phyloP scores from a whole-genome alignment of 2,329 filamentous ascomycete genomes.

The Gremmenia infestans region DNA sequence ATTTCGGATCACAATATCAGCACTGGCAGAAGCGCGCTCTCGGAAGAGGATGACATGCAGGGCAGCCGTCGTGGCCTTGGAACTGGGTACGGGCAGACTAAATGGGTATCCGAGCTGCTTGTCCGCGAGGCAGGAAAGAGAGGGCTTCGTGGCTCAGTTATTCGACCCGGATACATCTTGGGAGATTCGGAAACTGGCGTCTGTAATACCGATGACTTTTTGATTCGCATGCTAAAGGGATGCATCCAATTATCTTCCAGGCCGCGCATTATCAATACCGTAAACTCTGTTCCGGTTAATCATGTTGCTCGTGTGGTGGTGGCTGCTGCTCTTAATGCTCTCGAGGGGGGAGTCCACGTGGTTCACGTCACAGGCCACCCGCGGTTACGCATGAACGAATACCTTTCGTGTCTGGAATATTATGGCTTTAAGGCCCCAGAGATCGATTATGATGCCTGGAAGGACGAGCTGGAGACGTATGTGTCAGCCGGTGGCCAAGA shows the following conservation, averaged over 20 bases:
- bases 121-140: constrained; percentile 72
- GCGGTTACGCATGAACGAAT: constrained; percentile 71
- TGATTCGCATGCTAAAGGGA: constrained; percentile 81
- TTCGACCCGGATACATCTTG: constrained; percentile 81
- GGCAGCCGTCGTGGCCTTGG: constrained; percentile 72
- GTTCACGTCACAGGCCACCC: constrained; percentile 77
- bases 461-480: constrained; percentile 54
- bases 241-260: constrained; percentile 72
- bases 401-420: constrained; percentile 59
- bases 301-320: constrained; percentile 80
- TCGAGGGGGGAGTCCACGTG: constrained; percentile 41
- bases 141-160: constrained; percentile 69
- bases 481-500: constrained; percentile 45
- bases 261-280: constrained; percentile 76
- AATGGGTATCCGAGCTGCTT: constrained; percentile 71
- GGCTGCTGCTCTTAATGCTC: constrained; percentile 53
- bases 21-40: constrained; percentile 59
- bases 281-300: constrained; percentile 84
- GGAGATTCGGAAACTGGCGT: constrained; percentile 67
- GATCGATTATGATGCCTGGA: constrained; percentile 65
- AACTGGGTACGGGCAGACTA: constrained; percentile 87
- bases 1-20: constrained; percentile 60
- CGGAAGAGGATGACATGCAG: constrained; percentile 71
- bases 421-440: constrained; percentile 69
- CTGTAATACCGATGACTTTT: constrained; percentile 82